Percentiles rank a stretch among this genome's conserved stretches.
phyloP scores from a whole-genome alignment of 2,329 filamentous ascomycete species.

The Colletotrichum sp. region DNA sequence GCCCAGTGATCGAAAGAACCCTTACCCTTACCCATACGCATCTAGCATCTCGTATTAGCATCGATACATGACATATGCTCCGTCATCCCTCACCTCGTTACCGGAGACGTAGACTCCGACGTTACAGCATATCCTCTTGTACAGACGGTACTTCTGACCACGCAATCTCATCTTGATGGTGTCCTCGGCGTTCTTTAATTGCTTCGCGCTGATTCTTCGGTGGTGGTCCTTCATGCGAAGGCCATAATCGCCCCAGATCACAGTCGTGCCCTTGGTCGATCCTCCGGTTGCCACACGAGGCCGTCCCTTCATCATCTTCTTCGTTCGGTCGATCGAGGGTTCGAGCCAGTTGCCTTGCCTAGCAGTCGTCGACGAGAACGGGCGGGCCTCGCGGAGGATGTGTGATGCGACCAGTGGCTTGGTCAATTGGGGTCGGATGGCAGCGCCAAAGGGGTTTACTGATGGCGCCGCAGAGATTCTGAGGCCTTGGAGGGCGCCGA shows the following conservation, averaged over 20 bases:
- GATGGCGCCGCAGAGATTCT: slow-evolving; percentile 46
- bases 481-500: slow-evolving; percentile 57
- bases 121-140: slow-evolving; percentile 89
- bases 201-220: slow-evolving; percentile 83
- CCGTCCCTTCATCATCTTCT: slow-evolving; percentile 90
- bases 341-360: slow-evolving; percentile 78
- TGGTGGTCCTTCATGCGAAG: slow-evolving; percentile 93
- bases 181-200: slow-evolving; percentile 90
- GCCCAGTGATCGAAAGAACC: slow-evolving; percentile 98
- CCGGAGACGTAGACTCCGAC: slow-evolving; percentile 95
- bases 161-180: slow-evolving; percentile 88
- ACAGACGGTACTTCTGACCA: slow-evolving; percentile 91
- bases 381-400: slow-evolving; percentile 56
- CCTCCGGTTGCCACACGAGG: slow-evolving; percentile 89
- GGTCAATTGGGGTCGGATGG: slow-evolving; percentile 31
- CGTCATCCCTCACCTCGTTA: slow-evolving; percentile 72
- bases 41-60: slow-evolving; percentile 45
- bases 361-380: slow-evolving; percentile 74
- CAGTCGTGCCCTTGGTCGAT: slow-evolving; percentile 89
- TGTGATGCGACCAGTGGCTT: slow-evolving; percentile 32
- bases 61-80: not conserved
- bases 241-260: slow-evolving; percentile 96
- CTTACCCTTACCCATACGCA: slow-evolving; percentile 99
- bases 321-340: slow-evolving; percentile 76
- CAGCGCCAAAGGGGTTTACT: slow-evolving; percentile 41